Conservation (phyloP, 1,139 yeast species). For the Suhomyces anneliseae region DNA sequence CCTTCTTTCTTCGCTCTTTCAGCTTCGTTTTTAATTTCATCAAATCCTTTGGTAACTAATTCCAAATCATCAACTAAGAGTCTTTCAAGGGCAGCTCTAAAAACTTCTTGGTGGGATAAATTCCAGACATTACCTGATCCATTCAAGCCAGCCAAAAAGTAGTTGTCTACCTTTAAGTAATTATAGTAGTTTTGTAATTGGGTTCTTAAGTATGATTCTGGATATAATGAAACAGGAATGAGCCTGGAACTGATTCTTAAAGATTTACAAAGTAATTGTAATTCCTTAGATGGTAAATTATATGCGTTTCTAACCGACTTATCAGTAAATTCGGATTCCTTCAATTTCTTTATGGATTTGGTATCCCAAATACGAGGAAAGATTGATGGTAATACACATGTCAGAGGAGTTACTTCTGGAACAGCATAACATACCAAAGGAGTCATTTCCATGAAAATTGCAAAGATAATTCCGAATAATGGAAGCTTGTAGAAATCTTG, state of each 20-base stretch:
- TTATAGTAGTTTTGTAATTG: conserved; percentile 41
- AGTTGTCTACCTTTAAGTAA: conserved; percentile 53
- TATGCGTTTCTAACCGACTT: conserved; percentile 38
- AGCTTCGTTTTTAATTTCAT: conserved; percentile 15
- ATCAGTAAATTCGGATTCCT: neutral
- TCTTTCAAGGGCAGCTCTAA: conserved; percentile 50
- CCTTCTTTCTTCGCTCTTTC: conserved; percentile 13
- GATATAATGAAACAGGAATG: conserved; percentile 38
- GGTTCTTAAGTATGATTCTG: conserved; percentile 38
- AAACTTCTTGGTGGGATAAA: conserved; percentile 42
- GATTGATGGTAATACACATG: conserved; percentile 62
- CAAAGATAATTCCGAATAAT: conserved; percentile 55
- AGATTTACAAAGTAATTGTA: conserved; percentile 31
- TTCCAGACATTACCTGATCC: conserved; percentile 51
- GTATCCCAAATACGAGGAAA: conserved; percentile 38
- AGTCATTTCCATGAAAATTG: conserved; percentile 62
- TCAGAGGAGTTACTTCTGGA: conserved; percentile 68
- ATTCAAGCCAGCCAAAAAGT: conserved; percentile 42
- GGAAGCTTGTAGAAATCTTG: conserved; percentile 63
- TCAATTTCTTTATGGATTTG: conserved; percentile 6
- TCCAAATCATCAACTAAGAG: conserved; percentile 39
- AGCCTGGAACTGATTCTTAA: conserved; percentile 42
- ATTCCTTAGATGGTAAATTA: conserved; percentile 38
- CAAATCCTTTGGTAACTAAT: conserved; percentile 16
- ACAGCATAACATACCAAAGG: conserved; percentile 57